A percentile compares a stretch with the other conserved stretches of the same genome.
Evolutionary conservation across 202 grass and related monocot species (phyloP).

Genomic region (Brachypodium distachyon): DNA sequence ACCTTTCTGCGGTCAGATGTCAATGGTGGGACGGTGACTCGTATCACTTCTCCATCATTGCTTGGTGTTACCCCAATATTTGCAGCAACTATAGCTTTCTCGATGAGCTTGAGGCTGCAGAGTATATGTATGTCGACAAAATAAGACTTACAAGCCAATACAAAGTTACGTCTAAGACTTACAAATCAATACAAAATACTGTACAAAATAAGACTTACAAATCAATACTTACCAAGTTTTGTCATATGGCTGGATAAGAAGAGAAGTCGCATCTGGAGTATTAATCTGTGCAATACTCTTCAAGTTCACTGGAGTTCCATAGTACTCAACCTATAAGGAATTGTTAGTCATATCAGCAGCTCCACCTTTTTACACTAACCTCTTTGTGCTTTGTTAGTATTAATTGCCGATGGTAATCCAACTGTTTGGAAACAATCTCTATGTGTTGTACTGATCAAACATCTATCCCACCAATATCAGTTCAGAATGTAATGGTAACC

Average conservation of each 20-base stretch:
- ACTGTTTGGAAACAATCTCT: not conserved
- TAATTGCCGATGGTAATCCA: not conserved
- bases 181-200: not conserved
- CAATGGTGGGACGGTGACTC: slow-evolving; percentile 69
- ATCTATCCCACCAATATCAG: not conserved
- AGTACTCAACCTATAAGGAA: slow-evolving; percentile 80
- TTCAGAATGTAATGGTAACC: not conserved
- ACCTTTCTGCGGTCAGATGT: slow-evolving; percentile 98
- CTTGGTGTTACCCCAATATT: slow-evolving; percentile 85
- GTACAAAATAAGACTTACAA: not conserved
- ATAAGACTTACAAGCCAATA: not conserved
- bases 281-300: slow-evolving; percentile 95
- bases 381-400: not conserved
- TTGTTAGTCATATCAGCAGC: not conserved
- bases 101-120: slow-evolving; percentile 81
- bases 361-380: not conserved
- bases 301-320: slow-evolving; percentile 83
- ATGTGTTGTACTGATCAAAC: not conserved
- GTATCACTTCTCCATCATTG: slow-evolving; percentile 91
- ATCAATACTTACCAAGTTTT: slow-evolving; percentile 65
- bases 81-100: slow-evolving; percentile 94
- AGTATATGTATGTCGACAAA: slow-evolving; percentile 1
- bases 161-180: not conserved
- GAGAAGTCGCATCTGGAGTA: slow-evolving; percentile 83
- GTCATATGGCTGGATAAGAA: slow-evolving; percentile 94